Evolutionary conservation across 2,329 filamentous ascomycete species (phyloP), one percentile per base, ranked within the genome.

Genomic region (Rutstroemia sp.): DNA sequence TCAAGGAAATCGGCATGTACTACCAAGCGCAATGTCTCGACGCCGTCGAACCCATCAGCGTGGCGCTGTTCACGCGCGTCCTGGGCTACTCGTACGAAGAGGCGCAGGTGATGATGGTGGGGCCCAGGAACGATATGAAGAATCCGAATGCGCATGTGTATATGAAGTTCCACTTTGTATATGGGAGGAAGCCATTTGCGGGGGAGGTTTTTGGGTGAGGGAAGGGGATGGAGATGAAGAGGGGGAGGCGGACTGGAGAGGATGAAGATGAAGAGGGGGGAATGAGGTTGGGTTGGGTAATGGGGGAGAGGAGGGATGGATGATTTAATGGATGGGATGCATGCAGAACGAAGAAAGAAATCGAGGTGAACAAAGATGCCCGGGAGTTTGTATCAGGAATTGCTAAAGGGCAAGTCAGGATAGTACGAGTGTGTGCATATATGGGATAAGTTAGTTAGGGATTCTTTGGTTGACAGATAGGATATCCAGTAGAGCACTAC

Each of bases 131-230:
- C 56, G 76, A 74, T n/a, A 77, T 77, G 59, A 69, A 69, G 58
- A 75, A 77, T 57, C 44, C 41, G 2, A 58, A 30, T 41, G 52
- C 67, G 69, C 59, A 71, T 75, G 61, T 71, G 75, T 80, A 79
- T 58, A 81, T 81, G 79, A 78, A 77, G 14, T 71, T 81, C 61
- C 74, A 80, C 62, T 72, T 80, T 51, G 70, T 80, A 9, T 80
- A 55, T 37, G 52, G 52, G 30, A 55, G 52, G 23, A 55, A 55
- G 30, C 52, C 52, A 8, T 45, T 23, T 45, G 39, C 14, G 6
- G 39, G 39, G 39, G 39, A 41, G 39, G 39, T 41, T 9, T 16
- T 41, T 10, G 27, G 6, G 27, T 30, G 2, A n/a, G 18, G 3
- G 39, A 4, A 2, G 14, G 39, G 14, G 5, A n/a, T 41, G 14